These are phyloP conservation scores for Xylaria sp. DNA, from an alignment of 495 filamentous ascomycete genomes.

Conservation along the genomic window DNA sequence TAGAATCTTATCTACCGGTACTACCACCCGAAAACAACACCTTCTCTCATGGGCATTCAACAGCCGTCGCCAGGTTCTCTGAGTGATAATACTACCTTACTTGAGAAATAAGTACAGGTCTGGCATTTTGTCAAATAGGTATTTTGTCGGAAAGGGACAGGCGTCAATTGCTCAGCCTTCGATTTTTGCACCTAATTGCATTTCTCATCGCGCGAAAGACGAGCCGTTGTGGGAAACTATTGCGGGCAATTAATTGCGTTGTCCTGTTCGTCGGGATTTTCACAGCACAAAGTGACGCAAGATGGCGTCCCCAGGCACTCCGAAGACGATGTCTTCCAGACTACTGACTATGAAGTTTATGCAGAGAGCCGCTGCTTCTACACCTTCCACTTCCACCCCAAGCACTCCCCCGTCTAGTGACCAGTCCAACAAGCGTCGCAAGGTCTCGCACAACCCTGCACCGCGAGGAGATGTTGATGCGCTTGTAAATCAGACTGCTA, in stretches of 20 bases:
- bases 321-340: slow-evolving; percentile 86
- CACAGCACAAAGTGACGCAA: slow-evolving; percentile 21
- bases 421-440: slow-evolving; percentile 62
- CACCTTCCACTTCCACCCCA: slow-evolving; percentile 50
- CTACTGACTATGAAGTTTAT: slow-evolving; percentile 99
- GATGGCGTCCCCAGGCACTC: slow-evolving; percentile 49
- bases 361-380: slow-evolving; percentile 81
- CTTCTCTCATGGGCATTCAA: background rate
- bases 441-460: slow-evolving; percentile 39
- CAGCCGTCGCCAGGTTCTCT: background rate
- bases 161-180: background rate
- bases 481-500: slow-evolving; percentile 54
- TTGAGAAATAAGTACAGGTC: background rate
- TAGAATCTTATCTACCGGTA: too few species aligned
- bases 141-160: background rate
- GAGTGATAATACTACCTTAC: background rate
- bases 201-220: background rate
- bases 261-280: background rate
- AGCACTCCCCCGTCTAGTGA: slow-evolving; percentile 48
- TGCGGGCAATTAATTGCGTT: background rate
- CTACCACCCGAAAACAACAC: background rate
- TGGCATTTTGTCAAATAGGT: background rate
- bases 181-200: background rate
- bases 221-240: background rate
- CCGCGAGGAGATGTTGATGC: slow-evolving; percentile 34